These are phyloP conservation scores for Papiliotrema laurentii DNA, from an alignment of 1,284 basidiomycete species.

Conservation along the genomic window DNA sequence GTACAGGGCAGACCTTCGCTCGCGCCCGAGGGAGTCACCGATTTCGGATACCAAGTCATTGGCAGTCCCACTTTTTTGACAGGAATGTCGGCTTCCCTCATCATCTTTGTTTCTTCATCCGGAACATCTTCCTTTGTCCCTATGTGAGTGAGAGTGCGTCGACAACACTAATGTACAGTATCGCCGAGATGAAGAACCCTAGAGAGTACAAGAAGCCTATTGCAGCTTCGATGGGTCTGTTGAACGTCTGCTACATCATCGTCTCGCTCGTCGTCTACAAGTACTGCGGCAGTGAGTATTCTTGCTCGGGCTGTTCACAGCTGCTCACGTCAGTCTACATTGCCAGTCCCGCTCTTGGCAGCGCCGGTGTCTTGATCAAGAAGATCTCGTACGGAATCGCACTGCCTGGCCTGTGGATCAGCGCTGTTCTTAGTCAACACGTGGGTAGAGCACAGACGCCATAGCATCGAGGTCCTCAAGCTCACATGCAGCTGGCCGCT, in stretches of 20 bases:
- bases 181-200: slow-evolving; percentile 28
- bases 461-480: slow-evolving; percentile 15
- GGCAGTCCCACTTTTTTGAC: neutral
- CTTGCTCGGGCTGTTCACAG: neutral
- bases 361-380: slow-evolving; percentile 46
- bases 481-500: slow-evolving; percentile 7
- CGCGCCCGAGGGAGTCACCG: slow-evolving; percentile 14
- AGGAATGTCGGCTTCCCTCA: slow-evolving; percentile 4
- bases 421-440: slow-evolving; percentile 31
- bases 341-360: slow-evolving; percentile 47
- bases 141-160: neutral
- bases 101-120: neutral
- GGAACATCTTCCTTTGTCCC: neutral
- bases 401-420: slow-evolving; percentile 32
- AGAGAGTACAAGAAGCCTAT: slow-evolving; percentile 20
- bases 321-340: slow-evolving; percentile 24
- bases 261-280: slow-evolving; percentile 29
- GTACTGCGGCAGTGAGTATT: slow-evolving; percentile 18
- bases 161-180: neutral
- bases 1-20: slow-evolving; percentile 36
- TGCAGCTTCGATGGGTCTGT: slow-evolving; percentile 13
- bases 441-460: slow-evolving; percentile 14
- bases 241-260: slow-evolving; percentile 18
- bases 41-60: neutral
- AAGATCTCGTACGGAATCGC: slow-evolving; percentile 38